Evolutionary conservation across 2,329 filamentous ascomycete species (phyloP).

Genomic region (Allantophomopsis lycopodina): DNA sequence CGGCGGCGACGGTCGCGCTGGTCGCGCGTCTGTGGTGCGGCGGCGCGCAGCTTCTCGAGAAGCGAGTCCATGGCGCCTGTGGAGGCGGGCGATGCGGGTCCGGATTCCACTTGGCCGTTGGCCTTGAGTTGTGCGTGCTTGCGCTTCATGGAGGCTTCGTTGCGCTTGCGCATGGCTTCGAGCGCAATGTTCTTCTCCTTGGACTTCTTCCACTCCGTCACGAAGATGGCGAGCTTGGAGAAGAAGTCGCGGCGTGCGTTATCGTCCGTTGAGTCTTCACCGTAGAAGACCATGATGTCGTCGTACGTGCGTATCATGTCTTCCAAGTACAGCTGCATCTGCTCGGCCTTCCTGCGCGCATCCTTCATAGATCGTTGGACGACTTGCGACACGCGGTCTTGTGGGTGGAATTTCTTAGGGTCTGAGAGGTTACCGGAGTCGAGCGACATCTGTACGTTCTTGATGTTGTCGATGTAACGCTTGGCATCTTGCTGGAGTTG

Average conservation of each 20-base stretch:
- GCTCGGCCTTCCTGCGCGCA: slow-evolving; percentile 85
- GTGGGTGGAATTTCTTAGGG: slow-evolving; percentile 93
- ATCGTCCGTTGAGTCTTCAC: slow-evolving; percentile 84
- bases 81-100: slow-evolving; percentile 51
- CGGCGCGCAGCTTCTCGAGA: slow-evolving; percentile 86
- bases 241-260: slow-evolving; percentile 95
- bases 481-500: slow-evolving; percentile 77
- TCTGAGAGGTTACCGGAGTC: slow-evolving; percentile 92
- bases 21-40: slow-evolving; percentile 79
- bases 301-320: slow-evolving; percentile 87
- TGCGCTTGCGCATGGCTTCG: slow-evolving; percentile 73
- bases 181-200: slow-evolving; percentile 77
- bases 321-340: slow-evolving; percentile 85
- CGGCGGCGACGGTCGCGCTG: slow-evolving; percentile 79
- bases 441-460: slow-evolving; percentile 81
- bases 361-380: slow-evolving; percentile 96
- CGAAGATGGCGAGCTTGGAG: slow-evolving; percentile 77
- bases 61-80: slow-evolving; percentile 93
- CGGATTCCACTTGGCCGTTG: slow-evolving; percentile 22
- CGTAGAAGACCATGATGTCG: slow-evolving; percentile 93
- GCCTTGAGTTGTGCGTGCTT: slow-evolving; percentile 61
- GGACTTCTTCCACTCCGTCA: slow-evolving; percentile 92
- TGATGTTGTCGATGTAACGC: slow-evolving; percentile 88
- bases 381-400: slow-evolving; percentile 85
- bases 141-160: slow-evolving; percentile 85